A percentile compares a stretch with the other conserved stretches of the same genome.
Conservation (phyloP, 1,284 basidiomycete genomes). For the Ganoderma leucocontextum region DNA sequence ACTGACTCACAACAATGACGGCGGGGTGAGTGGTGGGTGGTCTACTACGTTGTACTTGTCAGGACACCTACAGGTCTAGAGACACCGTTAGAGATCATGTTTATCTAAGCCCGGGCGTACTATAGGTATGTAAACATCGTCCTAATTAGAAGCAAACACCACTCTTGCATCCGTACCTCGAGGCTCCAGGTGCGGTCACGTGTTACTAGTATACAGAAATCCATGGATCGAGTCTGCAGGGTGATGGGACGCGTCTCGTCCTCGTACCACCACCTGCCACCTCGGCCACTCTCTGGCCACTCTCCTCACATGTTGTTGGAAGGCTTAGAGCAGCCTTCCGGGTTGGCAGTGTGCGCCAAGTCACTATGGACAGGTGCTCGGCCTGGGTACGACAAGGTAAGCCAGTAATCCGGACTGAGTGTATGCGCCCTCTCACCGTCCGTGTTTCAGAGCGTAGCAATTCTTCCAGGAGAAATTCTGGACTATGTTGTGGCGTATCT, state of each 20-base stretch:
- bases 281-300: not conserved
- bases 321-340: not conserved
- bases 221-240: not conserved
- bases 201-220: not conserved
- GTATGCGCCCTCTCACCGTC: not conserved
- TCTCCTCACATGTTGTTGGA: not conserved
- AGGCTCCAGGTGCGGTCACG: not conserved
- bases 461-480: slow-evolving; percentile 53
- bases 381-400: not conserved
- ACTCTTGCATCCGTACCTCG: not conserved
- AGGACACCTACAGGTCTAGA: not conserved
- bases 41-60: not conserved
- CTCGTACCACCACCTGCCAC: not conserved
- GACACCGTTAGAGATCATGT: not conserved
- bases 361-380: not conserved
- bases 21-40: not conserved
- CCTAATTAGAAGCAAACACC: not conserved
- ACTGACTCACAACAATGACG: not conserved
- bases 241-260: not conserved
- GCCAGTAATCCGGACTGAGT: not conserved
- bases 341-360: not conserved
- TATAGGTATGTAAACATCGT: not conserved
- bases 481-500: slow-evolving; percentile 49
- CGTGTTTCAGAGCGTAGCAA: not conserved
- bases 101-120: not conserved